Evolutionary conservation across 1,284 basidiomycete species (phyloP).

Genomic region (Ceratobasidium papillatum): DNA sequence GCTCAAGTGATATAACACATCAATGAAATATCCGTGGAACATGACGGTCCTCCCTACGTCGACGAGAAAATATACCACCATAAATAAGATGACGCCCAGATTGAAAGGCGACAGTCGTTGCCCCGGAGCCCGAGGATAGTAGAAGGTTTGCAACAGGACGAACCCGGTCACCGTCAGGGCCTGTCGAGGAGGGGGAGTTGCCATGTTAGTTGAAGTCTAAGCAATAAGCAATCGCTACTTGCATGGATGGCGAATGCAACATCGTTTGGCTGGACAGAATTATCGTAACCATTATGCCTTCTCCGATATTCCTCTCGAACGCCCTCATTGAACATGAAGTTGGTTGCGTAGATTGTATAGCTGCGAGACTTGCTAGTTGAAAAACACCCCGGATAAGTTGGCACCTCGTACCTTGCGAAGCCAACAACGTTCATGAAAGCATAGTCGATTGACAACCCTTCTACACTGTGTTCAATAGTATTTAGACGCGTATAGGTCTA

Average conservation of each 20-base stretch:
- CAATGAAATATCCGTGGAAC: conserved; percentile 39
- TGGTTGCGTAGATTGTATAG: conserved; percentile 49
- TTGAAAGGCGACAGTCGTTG: conserved; percentile 45
- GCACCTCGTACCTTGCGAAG: conserved; percentile 35
- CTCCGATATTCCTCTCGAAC: conserved; percentile 48
- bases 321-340: conserved; percentile 45
- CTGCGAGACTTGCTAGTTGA: conserved; percentile 24
- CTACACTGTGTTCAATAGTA: conserved; percentile 31
- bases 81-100: conserved; percentile 44
- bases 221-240: background rate
- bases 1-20: conserved; percentile 49
- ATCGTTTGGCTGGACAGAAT: conserved; percentile 50
- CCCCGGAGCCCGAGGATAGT: conserved; percentile 46
- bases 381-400: background rate
- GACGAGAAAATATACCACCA: conserved; percentile 40
- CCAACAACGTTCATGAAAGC: conserved; percentile 48
- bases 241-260: conserved; percentile 50
- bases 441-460: conserved; percentile 50
- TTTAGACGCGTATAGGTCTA: background rate
- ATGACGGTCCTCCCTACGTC: conserved; percentile 41
- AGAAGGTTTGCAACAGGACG: conserved; percentile 44
- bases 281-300: conserved; percentile 49
- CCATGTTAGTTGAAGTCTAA: background rate
- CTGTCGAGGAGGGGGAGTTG: conserved; percentile 20
- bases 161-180: conserved; percentile 42